Evolutionary conservation across 441 rosid genomes (phyloP).

Genomic region (Aquilaria agallochum): DNA sequence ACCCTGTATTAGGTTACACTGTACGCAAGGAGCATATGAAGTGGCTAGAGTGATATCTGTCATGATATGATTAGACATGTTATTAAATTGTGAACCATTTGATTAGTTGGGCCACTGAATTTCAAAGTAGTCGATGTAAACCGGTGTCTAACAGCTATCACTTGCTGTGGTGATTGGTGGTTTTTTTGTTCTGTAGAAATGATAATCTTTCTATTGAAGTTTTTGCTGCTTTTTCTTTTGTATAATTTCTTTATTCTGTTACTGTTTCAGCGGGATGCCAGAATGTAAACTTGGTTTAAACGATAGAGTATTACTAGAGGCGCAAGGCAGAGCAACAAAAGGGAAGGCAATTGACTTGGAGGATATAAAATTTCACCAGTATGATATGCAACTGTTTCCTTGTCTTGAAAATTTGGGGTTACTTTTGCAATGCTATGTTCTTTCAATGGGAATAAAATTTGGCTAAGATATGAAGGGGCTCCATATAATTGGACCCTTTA

Average conservation of each 20-base stretch:
- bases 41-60: too few relatives aligned
- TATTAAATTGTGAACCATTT: too few relatives aligned
- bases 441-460: slow-evolving; percentile 2
- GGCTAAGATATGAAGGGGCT: neutral
- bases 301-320: slow-evolving; percentile 94
- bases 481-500: too few relatives aligned
- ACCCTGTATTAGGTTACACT: too few relatives aligned
- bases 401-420: slow-evolving; percentile 15
- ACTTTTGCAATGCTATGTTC: neutral
- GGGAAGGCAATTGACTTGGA: slow-evolving; percentile 98
- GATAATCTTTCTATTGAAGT: neutral
- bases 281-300: slow-evolving; percentile 97
- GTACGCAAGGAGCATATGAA: too few relatives aligned
- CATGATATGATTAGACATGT: too few relatives aligned
- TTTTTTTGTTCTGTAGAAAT: too few relatives aligned
- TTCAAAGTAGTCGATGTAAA: too few relatives aligned
- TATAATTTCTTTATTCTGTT: slow-evolving; percentile 8
- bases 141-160: too few relatives aligned
- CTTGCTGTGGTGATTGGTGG: too few relatives aligned
- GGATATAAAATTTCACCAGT: slow-evolving; percentile 98
- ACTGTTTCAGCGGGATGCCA: slow-evolving; percentile 89
- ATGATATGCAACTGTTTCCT: slow-evolving; percentile 25
- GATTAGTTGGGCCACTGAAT: too few relatives aligned
- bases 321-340: slow-evolving; percentile 92
- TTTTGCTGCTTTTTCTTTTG: neutral